phyloP scores from a whole-genome alignment of 2,329 filamentous ascomycete species.

The Macrophomina phaseolina region DNA sequence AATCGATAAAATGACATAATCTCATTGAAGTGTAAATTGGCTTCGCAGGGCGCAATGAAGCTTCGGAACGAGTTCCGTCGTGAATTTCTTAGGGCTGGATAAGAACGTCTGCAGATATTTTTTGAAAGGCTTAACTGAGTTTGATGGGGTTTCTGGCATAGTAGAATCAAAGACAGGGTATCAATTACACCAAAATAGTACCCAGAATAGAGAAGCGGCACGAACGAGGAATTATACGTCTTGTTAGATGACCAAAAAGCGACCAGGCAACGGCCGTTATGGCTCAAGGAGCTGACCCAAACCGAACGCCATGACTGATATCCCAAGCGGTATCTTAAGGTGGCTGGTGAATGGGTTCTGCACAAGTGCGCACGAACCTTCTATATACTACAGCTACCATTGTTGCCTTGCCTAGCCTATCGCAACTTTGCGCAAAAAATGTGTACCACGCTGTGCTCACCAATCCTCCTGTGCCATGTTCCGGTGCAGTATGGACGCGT shows the following conservation, averaged over 20 bases:
- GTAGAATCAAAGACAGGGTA: background rate
- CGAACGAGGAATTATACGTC: background rate
- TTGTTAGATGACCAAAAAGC: background rate
- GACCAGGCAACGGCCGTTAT: background rate
- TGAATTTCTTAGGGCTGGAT: no score
- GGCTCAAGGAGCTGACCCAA: background rate
- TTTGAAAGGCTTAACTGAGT: no score
- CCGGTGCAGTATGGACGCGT: background rate
- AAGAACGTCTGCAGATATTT: no score
- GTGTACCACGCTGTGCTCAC: background rate
- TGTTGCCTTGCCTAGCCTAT: background rate
- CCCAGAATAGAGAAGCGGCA: background rate
- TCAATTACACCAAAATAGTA: no score
- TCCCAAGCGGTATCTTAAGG: background rate
- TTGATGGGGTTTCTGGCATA: no score
- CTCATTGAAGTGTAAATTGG: no score
- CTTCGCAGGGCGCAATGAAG: no score
- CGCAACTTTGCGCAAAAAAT: background rate
- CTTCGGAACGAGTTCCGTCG: no score
- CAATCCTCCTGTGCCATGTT: background rate
- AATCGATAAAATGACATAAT: no score
- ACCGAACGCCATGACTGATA: background rate
- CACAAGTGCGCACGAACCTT: constrained; percentile 2
- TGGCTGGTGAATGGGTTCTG: background rate
- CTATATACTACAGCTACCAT: constrained; percentile 6